Base-by-base conservation (phyloP, 139 green algal genomes). In the Pycnococcus provasolii region DNA sequence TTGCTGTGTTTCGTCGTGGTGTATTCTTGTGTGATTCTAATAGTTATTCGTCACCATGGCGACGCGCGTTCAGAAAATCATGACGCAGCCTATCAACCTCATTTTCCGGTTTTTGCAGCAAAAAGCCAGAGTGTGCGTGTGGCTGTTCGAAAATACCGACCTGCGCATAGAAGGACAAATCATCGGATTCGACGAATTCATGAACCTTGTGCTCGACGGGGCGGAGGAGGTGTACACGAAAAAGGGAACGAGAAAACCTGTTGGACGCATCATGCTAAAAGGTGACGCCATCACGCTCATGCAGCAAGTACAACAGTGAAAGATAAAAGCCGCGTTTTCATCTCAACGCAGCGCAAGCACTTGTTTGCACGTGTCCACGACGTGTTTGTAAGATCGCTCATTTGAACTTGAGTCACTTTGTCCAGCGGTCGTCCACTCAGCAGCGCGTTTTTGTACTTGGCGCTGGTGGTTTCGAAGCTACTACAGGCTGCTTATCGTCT, bases 131-230 rank as follows among this genome's bases (percentile, higher is more conserved):
- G 87, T 99, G 37, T 86, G 95, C 74, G 90, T 99, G 45, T 99
- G 94, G 94, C 79, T 99, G 26, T 99, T 85, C 66, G 92, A 98
- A 48, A 88, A 97, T 66, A 84, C 70, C 7, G 91, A 98, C 75
- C 58, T 95, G 48, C 72, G 87, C 0, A 88, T 99, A 13, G 94
- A 99, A 70, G 94, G 92, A 1, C 79, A 82, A n/a, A 96, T 98
- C 78, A 94, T 97, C 63, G 91, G 94, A 0, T 97, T 99, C 67
- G 94, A 99, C 73, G 93, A 99, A 78, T 98, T 98, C 85, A 99
- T 99, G 94, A 99, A 99, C 73, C 75, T 99, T 42, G 93, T 98
- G 62, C 77, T 99, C 53, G 93, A 99, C 52, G 94, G 96, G 51
- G 90, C 91, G 6, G 91, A 97, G 67, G 94, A 99, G 81, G 83